Percentiles rank a stretch among this genome's conserved stretches.
phyloP scores from a whole-genome alignment of 108 stramenopile species.

The Nitzschia putrida region DNA sequence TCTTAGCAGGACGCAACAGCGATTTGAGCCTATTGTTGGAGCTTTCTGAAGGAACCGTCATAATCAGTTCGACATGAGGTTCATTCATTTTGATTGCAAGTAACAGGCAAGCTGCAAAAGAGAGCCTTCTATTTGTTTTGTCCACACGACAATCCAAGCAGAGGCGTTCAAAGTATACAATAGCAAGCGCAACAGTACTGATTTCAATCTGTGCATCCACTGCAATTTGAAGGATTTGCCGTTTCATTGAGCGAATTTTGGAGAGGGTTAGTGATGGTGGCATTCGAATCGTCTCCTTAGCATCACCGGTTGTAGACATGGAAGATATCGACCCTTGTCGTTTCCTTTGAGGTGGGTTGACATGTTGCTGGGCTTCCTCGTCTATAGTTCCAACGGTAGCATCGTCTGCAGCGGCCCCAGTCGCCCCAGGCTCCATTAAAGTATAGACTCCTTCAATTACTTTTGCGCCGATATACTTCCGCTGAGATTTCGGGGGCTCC shows the following conservation, averaged over 20 bases:
- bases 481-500: conserved; percentile 73
- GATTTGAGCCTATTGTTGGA: conserved; percentile 47
- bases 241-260: conserved; percentile 87
- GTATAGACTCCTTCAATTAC: conserved; percentile 82
- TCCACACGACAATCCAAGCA: conserved; percentile 90
- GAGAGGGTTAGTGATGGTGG: conserved; percentile 92
- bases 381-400: conserved; percentile 5
- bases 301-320: conserved; percentile 23
- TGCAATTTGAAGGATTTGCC: conserved; percentile 76
- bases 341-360: conserved; percentile 8
- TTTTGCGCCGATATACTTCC: conserved; percentile 71
- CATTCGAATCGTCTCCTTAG: conserved; percentile 71
- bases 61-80: conserved; percentile 62
- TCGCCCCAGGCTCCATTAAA: conserved; percentile 62
- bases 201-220: conserved; percentile 80
- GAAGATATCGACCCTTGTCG: conserved; percentile 28
- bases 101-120: conserved; percentile 90
- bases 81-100: conserved; percentile 90
- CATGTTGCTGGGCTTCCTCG: background rate
- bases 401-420: conserved; percentile 32
- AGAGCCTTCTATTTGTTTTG: conserved; percentile 87
- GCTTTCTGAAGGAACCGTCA: conserved; percentile 24
- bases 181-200: conserved; percentile 84
- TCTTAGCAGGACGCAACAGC: conserved; percentile 67
- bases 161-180: conserved; percentile 92